Evolutionary conservation across 495 filamentous ascomycete species (phyloP).

Genomic region (Stereocaulon alpinum): DNA sequence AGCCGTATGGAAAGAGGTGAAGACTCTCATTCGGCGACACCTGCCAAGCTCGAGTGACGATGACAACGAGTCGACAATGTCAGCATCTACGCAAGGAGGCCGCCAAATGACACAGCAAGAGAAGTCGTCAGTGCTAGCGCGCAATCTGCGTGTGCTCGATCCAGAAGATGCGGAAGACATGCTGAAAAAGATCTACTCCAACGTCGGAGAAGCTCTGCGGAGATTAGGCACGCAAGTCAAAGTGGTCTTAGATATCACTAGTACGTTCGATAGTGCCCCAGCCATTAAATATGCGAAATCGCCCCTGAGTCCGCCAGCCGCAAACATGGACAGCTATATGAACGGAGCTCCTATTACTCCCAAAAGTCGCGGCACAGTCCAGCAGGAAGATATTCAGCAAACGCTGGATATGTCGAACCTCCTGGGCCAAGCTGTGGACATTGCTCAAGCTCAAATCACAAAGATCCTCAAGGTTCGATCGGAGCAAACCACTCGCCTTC

Average conservation of each 20-base stretch:
- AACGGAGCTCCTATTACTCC: conserved; percentile 25
- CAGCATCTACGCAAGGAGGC: conserved; percentile 68
- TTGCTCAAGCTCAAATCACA: conserved; percentile 82
- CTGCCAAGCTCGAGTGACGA: conserved; percentile 89
- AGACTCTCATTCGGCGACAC: conserved; percentile 70
- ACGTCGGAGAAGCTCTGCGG: conserved; percentile 76
- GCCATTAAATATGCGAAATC: conserved; percentile 31
- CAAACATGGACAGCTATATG: conserved; percentile 25
- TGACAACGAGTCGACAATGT: conserved; percentile 84
- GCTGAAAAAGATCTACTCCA: conserved; percentile 69
- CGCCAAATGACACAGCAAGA: conserved; percentile 69
- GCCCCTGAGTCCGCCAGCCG: conserved; percentile 38
- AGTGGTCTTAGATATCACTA: conserved; percentile 89
- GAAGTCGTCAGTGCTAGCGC: conserved; percentile 79
- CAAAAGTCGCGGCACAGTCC: conserved; percentile 23
- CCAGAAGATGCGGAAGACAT: conserved; percentile 78
- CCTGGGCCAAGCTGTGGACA: conserved; percentile 87
- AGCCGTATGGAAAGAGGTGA: conserved; percentile 77
- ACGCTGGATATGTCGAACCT: conserved; percentile 87
- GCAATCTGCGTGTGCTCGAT: conserved; percentile 79
- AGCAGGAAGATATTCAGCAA: conserved; percentile 72
- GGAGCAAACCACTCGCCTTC: conserved; percentile 66
- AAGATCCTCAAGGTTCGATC: conserved; percentile 87
- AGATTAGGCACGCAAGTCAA: conserved; percentile 86
- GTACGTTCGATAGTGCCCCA: conserved; percentile 46